Conservation (phyloP, 2,329 filamentous ascomycete species). For the Fusarium pilosicola region DNA sequence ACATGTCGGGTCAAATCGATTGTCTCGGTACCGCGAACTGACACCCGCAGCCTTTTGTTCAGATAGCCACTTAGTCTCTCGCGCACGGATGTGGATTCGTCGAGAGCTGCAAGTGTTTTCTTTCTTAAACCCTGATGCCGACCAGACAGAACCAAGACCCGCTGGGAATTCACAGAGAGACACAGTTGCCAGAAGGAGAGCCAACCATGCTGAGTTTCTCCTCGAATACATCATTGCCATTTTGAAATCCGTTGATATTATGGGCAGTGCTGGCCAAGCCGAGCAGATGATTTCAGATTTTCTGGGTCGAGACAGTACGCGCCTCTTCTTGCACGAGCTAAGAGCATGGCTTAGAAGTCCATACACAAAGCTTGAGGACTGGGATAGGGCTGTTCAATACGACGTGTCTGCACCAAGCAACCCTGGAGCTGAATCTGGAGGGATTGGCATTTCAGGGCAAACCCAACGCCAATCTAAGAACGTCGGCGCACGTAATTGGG, state of each 20-base stretch:
- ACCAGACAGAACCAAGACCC: slow-evolving; percentile 13
- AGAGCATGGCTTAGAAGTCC: slow-evolving; percentile 86
- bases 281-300: slow-evolving; percentile 84
- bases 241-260: slow-evolving; percentile 83
- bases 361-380: slow-evolving; percentile 74
- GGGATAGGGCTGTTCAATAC: slow-evolving; percentile 86
- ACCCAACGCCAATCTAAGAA: not conserved
- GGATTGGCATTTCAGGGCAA: not conserved
- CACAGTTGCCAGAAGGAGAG: slow-evolving; percentile 48
- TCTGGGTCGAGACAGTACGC: slow-evolving; percentile 76
- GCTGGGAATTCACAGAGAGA: slow-evolving; percentile 2
- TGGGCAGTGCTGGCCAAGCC: slow-evolving; percentile 79
- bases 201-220: slow-evolving; percentile 82
- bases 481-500: not conserved
- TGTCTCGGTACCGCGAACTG: slow-evolving; percentile 80
- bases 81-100: slow-evolving; percentile 83
- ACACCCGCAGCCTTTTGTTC: slow-evolving; percentile 72
- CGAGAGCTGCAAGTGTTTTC: slow-evolving; percentile 86
- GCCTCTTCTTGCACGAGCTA: slow-evolving; percentile 86
- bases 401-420: slow-evolving; percentile 17
- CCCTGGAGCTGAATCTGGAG: not conserved
- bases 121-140: slow-evolving; percentile 64
- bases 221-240: slow-evolving; percentile 88
- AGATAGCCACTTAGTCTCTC: slow-evolving; percentile 75
- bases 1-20: slow-evolving; percentile 82